These are phyloP conservation scores for Vaccinium macrocarpon DNA, from an alignment of 148 eudicot genomes.

Conservation along the genomic window DNA sequence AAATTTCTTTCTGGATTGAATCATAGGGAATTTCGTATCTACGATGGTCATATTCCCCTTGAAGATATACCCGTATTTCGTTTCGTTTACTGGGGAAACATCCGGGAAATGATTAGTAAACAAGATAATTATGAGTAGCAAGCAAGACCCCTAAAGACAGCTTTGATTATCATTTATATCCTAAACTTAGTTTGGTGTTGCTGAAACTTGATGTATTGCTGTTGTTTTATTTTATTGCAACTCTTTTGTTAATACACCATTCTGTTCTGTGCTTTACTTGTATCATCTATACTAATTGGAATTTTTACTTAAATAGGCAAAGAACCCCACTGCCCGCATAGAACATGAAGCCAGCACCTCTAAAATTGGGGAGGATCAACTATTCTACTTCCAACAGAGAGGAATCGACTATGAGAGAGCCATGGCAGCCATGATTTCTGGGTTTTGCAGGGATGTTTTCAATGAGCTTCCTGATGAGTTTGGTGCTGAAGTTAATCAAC, in stretches of 20 bases:
- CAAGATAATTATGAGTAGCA: not conserved
- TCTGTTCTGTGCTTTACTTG: not conserved
- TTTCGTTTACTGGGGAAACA: not conserved
- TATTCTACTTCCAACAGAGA: constrained; percentile 84
- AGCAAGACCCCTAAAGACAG: not conserved
- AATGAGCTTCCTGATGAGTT: constrained; percentile 91
- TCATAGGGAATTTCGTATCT: not conserved
- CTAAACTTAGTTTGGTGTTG: not conserved
- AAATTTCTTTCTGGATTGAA: not conserved
- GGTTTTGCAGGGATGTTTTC: constrained; percentile 86
- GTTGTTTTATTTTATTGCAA: not conserved
- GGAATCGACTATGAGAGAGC: constrained; percentile 79
- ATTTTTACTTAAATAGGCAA: constrained; percentile 40
- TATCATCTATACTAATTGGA: not conserved
- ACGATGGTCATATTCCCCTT: not conserved
- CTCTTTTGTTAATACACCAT: not conserved
- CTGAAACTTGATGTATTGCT: not conserved
- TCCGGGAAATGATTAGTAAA: not conserved
- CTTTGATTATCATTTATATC: not conserved
- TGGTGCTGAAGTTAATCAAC: constrained; percentile 89
- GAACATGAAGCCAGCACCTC: constrained; percentile 99
- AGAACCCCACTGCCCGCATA: constrained; percentile 62
- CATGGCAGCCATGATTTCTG: constrained; percentile 93
- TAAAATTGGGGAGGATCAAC: constrained; percentile 90
- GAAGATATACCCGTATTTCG: not conserved